A percentile compares a stretch with the other conserved stretches of the same genome.
phyloP scores from a whole-genome alignment of 1,284 basidiomycete genomes.

The Boletus sp. region DNA sequence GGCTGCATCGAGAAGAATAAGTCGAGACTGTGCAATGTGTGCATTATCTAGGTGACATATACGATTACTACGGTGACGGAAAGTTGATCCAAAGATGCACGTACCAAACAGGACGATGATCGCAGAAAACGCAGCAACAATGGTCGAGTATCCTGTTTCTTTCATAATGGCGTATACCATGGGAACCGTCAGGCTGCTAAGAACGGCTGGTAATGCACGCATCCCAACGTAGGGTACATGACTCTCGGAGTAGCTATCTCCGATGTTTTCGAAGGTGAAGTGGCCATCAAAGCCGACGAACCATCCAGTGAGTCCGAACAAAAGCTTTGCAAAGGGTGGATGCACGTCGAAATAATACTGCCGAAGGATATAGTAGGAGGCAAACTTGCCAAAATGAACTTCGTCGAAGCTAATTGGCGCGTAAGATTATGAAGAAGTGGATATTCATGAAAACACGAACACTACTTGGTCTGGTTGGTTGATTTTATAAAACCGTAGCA shows the following conservation, averaged over 20 bases:
- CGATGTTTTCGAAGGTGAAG: slow-evolving; percentile 95
- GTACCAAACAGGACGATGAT: slow-evolving; percentile 84
- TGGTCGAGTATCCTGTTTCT: slow-evolving; percentile 92
- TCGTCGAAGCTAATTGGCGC: slow-evolving; percentile 80
- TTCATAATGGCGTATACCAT: slow-evolving; percentile 98
- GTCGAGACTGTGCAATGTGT: slow-evolving; percentile 92
- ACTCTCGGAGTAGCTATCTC: slow-evolving; percentile 86
- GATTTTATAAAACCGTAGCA: slow-evolving; percentile 91
- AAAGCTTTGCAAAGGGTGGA: slow-evolving; percentile 92
- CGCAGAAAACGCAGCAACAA: slow-evolving; percentile 89
- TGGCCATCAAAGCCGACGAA: slow-evolving; percentile 95
- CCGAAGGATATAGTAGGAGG: slow-evolving; percentile 86
- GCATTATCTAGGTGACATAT: slow-evolving; percentile 78
- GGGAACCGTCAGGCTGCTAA: slow-evolving; percentile 89
- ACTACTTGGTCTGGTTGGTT: slow-evolving; percentile 94
- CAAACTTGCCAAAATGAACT: slow-evolving; percentile 97
- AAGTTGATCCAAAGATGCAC: slow-evolving; percentile 30
- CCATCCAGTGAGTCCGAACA: slow-evolving; percentile 93
- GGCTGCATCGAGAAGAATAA: slow-evolving; percentile 95
- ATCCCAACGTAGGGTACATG: slow-evolving; percentile 96
- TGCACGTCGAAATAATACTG: slow-evolving; percentile 99
- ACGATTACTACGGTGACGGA: slow-evolving; percentile 3
- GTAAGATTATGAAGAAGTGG: background rate
- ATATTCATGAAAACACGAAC: slow-evolving; percentile 52
- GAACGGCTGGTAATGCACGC: slow-evolving; percentile 88